Evolutionary conservation across 805 yeast species (phyloP).

Genomic region (Candida silvicultrix): DNA sequence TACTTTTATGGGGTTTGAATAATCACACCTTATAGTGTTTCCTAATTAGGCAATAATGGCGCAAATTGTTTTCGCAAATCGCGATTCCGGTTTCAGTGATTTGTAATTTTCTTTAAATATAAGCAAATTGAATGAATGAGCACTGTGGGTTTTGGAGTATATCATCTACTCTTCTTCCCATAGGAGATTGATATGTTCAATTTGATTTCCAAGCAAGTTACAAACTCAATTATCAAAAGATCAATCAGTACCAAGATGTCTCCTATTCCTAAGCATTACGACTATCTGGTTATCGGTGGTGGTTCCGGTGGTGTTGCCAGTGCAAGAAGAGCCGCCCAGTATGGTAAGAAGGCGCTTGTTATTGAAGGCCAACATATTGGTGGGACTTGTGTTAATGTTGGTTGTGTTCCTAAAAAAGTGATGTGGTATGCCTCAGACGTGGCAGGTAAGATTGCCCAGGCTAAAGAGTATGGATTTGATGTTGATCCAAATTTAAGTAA

Average conservation of each 20-base stretch:
- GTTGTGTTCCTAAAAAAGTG: constrained; percentile 97
- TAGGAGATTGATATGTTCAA: neutral
- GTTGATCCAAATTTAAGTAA: constrained; percentile 46
- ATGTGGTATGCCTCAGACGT: constrained; percentile 98
- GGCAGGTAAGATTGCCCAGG: constrained; percentile 69
- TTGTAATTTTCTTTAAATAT: too few species aligned
- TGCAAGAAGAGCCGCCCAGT: constrained; percentile 90
- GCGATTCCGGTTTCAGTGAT: too few species aligned
- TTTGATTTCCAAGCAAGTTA: neutral
- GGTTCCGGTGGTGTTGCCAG: constrained; percentile 99
- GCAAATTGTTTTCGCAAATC: too few species aligned
- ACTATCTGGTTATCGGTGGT: constrained; percentile 95
- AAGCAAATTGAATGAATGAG: too few species aligned
- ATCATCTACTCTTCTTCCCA: too few species aligned
- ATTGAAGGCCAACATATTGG: constrained; percentile 83
- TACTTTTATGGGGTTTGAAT: neutral
- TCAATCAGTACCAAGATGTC: constrained; percentile 42
- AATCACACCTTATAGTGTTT: too few species aligned
- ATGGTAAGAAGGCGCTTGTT: constrained; percentile 83
- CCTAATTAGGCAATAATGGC: neutral
- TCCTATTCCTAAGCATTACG: constrained; percentile 57
- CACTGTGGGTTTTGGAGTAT: too few species aligned
- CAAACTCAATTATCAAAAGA: neutral
- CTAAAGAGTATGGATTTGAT: constrained; percentile 77
- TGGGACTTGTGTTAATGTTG: constrained; percentile 98